Base-by-base conservation (phyloP, 1,284 basidiomycete genomes). In the Ustilago tritici region DNA sequence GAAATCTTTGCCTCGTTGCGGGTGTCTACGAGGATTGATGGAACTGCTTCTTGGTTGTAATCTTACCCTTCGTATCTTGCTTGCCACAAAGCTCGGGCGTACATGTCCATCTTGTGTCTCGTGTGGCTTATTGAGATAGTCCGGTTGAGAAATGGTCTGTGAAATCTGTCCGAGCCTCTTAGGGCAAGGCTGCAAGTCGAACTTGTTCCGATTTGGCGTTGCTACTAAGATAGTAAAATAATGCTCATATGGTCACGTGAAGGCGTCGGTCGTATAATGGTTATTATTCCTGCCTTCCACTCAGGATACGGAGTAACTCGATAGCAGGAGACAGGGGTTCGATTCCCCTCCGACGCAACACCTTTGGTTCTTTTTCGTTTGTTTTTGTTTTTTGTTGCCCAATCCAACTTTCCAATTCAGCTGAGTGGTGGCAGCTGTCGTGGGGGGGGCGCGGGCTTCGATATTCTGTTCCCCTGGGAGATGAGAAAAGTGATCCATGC, bases 1-100 rank as follows among this genome's bases (percentile, higher is more conserved):
- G 96, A 34, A 99, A 99, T 87, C 89, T 99, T 43, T 96, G 95
- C 86, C 88, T 99, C 70, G 93, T 93, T 23, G 93, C 93, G 10
- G 96, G 96, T 4, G 84, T 85, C 34, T 83, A 82, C 49, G 66
- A 78, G 43, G 76, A 69, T 40, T 78, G 49, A 68, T 38, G 34
- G 49, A 7, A 11, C 4, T 12, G 11, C 28, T 31, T 50, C 7
- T 15, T 23, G 19, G n/a, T n/a, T 50, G 5, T 19, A 43, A 15
- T 28, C 36, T 11, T 49, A n/a, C 15, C 9, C n/a, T 41, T 19
- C 32, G 32, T 17, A 19, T 50, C 34, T 23, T 28, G 52, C 49
- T 4, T 54, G 31, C 31, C 49, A 50, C 28, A 23, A 4, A 12
- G 38, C 23, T 28, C 23, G 23, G 23, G 23, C 4, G 6, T 46